Percentiles rank a stretch among this genome's conserved stretches.
Conservation (phyloP, 257 asterid genomes). For the Apocynum venetum region DNA sequence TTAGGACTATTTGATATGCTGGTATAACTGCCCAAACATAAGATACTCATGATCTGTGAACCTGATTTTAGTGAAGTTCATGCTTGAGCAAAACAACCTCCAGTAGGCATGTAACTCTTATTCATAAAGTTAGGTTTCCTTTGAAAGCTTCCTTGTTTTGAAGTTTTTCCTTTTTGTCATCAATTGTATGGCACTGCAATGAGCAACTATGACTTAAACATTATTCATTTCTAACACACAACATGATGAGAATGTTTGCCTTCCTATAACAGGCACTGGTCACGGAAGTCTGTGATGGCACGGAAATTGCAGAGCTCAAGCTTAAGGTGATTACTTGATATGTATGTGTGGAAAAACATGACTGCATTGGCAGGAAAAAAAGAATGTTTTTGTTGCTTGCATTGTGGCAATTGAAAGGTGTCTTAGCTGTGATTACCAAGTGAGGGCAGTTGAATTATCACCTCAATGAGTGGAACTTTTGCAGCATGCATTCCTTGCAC, state of each 20-base stretch:
- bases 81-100: constrained; percentile 2
- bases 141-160: neutral
- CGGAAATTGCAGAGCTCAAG: constrained; percentile 76
- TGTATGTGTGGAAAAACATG: neutral
- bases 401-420: neutral
- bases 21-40: neutral
- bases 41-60: neutral
- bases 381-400: neutral
- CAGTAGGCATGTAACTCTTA: neutral
- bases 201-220: neutral
- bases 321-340: constrained; percentile 46
- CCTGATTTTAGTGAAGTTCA: constrained; percentile 4
- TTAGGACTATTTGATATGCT: neutral
- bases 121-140: neutral
- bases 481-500: neutral
- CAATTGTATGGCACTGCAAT: neutral
- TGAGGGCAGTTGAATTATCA: neutral
- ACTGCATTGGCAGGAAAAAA: neutral
- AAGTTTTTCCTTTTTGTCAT: neutral
- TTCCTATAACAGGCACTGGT: constrained; percentile 52
- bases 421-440: neutral
- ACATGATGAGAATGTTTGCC: constrained; percentile 7
- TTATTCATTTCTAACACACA: neutral
- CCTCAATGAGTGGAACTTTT: neutral
- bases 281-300: constrained; percentile 67